Evolutionary conservation across 192 early-diverging fungal genomes (phyloP).

Genomic region (Lunasporangiospora selenospora): DNA sequence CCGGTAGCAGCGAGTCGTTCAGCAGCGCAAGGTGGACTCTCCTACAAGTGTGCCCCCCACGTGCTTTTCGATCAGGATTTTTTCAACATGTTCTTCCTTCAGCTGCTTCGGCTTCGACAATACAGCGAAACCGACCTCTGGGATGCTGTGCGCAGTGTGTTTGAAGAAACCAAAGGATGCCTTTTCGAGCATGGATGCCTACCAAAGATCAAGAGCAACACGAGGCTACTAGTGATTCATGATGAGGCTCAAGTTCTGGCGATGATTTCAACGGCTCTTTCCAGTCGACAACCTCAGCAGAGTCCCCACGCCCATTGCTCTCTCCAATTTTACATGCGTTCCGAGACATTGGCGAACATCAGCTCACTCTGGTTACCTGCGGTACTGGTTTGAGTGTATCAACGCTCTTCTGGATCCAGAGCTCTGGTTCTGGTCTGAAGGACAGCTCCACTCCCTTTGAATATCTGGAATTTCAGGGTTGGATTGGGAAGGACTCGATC

Average conservation of each 20-base stretch:
- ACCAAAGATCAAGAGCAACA: constrained; percentile 10
- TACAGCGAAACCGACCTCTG: not conserved
- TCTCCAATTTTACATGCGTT: constrained; percentile 1
- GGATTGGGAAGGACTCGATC: constrained; percentile 4
- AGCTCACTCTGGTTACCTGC: constrained; percentile 12
- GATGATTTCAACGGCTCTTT: constrained; percentile 18
- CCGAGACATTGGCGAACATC: constrained; percentile 21
- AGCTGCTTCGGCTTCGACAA: not conserved
- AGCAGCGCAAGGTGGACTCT: constrained; percentile 1
- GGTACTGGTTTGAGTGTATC: not conserved
- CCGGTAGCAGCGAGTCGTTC: not conserved
- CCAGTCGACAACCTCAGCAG: constrained; percentile 19
- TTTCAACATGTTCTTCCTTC: not conserved
- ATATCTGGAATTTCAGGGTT: constrained; percentile 1
- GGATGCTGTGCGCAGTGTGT: not conserved
- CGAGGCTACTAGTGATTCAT: constrained; percentile 17
- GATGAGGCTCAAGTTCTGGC: constrained; percentile 29
- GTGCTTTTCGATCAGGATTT: constrained; percentile 2
- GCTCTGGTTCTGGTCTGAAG: constrained; percentile 28
- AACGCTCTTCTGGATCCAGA: constrained; percentile 34
- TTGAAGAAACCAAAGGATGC: not conserved
- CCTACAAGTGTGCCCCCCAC: constrained; percentile 4
- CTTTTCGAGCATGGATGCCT: constrained; percentile 8
- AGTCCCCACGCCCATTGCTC: constrained; percentile 1
- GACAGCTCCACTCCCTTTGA: constrained; percentile 16